Evolutionary conservation across 768 basidiomycete genomes (phyloP).

Genomic region (Trametes maxima): DNA sequence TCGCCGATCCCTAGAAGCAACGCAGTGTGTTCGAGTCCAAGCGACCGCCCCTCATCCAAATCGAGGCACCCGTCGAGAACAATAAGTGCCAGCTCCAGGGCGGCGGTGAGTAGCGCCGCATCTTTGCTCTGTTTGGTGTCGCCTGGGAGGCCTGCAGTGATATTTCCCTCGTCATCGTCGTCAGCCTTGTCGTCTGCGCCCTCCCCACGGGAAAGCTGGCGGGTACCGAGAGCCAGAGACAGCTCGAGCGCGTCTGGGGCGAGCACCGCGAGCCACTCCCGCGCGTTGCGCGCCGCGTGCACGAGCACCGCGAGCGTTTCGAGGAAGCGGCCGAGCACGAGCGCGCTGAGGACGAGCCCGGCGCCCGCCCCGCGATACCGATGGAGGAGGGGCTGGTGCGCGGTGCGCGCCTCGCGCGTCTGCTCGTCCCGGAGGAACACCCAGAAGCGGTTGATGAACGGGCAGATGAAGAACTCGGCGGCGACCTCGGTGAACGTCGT

Average conservation of each 20-base stretch:
- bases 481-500: slow-evolving; percentile 70
- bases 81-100: slow-evolving; percentile 78
- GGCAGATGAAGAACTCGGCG: slow-evolving; percentile 86
- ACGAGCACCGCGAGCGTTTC: slow-evolving; percentile 77
- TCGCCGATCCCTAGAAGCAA: slow-evolving; percentile 73
- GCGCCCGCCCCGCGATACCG: slow-evolving; percentile 76
- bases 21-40: slow-evolving; percentile 75
- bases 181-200: slow-evolving; percentile 35
- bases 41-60: slow-evolving; percentile 71
- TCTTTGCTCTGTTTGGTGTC: slow-evolving; percentile 47
- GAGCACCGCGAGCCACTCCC: slow-evolving; percentile 78
- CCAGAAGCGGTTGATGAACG: slow-evolving; percentile 95
- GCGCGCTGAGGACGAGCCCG: slow-evolving; percentile 77
- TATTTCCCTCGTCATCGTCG: slow-evolving; percentile 1
- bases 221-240: slow-evolving; percentile 75
- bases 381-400: slow-evolving; percentile 51
- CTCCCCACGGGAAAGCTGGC: slow-evolving; percentile 52
- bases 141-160: neutral
- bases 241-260: slow-evolving; percentile 85
- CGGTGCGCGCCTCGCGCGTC: slow-evolving; percentile 70
- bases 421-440: slow-evolving; percentile 86
- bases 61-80: slow-evolving; percentile 75
- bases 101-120: slow-evolving; percentile 70
- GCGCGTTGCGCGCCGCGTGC: slow-evolving; percentile 79
- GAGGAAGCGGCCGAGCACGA: slow-evolving; percentile 76